Evolutionary conservation across 2,329 filamentous ascomycete species (phyloP).

Genomic region (Aureobasidium sp.): DNA sequence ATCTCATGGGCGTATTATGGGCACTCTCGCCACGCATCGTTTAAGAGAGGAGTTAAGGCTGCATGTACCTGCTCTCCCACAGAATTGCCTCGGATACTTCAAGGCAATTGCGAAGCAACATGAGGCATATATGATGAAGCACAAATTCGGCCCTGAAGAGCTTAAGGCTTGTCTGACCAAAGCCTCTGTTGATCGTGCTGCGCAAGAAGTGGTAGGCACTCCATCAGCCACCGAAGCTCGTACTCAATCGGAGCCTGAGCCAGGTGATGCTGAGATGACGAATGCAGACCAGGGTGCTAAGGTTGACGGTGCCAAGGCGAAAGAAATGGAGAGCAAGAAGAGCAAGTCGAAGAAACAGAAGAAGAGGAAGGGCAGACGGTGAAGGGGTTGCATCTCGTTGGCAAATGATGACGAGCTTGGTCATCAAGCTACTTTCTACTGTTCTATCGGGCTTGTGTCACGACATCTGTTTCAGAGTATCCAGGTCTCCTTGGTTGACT

Average conservation of each 20-base stretch:
- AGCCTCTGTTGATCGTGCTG: not conserved
- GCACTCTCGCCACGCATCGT: conserved; percentile 35
- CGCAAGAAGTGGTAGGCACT: not conserved
- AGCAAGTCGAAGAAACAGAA: not conserved
- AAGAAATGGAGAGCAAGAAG: not conserved
- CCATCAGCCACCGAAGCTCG: not conserved
- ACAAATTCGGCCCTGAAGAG: conserved; percentile 27
- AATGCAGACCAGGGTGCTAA: not conserved
- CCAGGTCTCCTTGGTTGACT: no score
- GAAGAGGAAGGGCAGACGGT: not conserved
- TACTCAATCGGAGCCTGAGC: not conserved
- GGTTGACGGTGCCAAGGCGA: not conserved
- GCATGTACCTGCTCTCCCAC: conserved; percentile 24
- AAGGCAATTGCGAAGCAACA: conserved; percentile 36
- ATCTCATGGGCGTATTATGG: conserved; percentile 37
- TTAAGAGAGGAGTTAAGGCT: conserved; percentile 30
- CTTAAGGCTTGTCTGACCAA: conserved; percentile 24
- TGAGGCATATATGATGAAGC: conserved; percentile 26
- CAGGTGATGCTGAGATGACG: not conserved
- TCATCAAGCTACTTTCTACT: no score
- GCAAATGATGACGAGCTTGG: no score
- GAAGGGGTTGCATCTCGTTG: not conserved
- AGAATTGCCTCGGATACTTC: conserved; percentile 36
- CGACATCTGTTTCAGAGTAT: no score
- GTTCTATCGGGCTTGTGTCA: no score